Evolutionary conservation across 257 asterid genomes (phyloP).

Genomic region (Salvia hispanica): DNA sequence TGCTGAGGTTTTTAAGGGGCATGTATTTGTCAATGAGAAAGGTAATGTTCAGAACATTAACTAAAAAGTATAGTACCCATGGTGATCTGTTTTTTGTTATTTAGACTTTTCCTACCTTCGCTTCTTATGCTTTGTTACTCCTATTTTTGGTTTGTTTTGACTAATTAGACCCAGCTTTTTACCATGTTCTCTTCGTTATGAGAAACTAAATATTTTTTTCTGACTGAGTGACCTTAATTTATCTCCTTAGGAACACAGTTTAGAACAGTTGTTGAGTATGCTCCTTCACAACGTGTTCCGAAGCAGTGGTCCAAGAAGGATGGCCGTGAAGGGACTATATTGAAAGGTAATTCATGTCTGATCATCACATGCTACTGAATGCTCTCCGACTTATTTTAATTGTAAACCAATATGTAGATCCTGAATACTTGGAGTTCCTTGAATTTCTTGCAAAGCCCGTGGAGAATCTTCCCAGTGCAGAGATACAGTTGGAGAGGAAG

Average conservation of each 20-base stretch:
- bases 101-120: constrained; percentile 16
- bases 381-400: constrained; percentile 38
- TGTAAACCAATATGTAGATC: constrained; percentile 69
- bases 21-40: constrained; percentile 92
- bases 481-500: constrained; percentile 93
- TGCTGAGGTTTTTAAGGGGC: constrained; percentile 89
- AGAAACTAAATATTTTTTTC: constrained; percentile 9
- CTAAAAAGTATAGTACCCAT: constrained; percentile 25
- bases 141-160: constrained; percentile 21
- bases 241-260: constrained; percentile 76
- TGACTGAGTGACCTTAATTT: constrained; percentile 27
- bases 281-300: constrained; percentile 97
- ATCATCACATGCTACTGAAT: constrained; percentile 33
- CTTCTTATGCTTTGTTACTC: constrained; percentile 12
- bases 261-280: constrained; percentile 87
- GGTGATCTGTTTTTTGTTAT: constrained; percentile 7
- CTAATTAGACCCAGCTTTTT: neutral
- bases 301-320: constrained; percentile 87
- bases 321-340: constrained; percentile 91
- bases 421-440: constrained; percentile 99
- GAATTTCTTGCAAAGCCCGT: constrained; percentile 86
- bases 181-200: neutral
- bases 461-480: constrained; percentile 99
- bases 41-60: constrained; percentile 49
- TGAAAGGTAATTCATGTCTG: constrained; percentile 64